Evolutionary conservation across 164 flowering plant genomes (phyloP).

Genomic region (Malania oleifera): DNA sequence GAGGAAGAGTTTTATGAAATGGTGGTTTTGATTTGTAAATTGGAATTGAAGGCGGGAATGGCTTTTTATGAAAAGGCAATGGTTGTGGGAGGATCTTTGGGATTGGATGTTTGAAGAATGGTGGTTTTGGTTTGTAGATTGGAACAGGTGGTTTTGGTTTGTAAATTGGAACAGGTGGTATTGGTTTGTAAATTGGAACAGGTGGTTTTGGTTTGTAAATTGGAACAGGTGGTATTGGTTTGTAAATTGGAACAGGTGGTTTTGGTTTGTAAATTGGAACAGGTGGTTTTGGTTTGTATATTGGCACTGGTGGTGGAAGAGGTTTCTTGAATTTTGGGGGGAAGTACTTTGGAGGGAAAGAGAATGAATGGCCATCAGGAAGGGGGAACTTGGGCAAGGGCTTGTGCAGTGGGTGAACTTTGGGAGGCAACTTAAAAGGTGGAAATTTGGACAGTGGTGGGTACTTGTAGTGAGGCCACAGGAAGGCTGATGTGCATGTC

Average conservation of each 20-base stretch:
- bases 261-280: slow-evolving; percentile 3
- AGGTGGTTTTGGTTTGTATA: slow-evolving; percentile 5
- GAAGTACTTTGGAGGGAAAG: slow-evolving; percentile 1
- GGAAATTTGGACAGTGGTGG: slow-evolving; percentile 31
- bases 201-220: slow-evolving; percentile 4
- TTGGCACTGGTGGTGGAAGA: slow-evolving; percentile 26
- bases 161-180: too few relatives aligned
- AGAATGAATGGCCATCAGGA: slow-evolving; percentile 11
- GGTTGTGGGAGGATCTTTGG: too few relatives aligned
- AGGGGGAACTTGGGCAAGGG: slow-evolving; percentile 4
- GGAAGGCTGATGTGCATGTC: slow-evolving; percentile 57
- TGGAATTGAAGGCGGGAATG: not conserved
- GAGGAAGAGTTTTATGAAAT: not conserved
- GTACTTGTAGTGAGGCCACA: slow-evolving; percentile 49
- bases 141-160: too few relatives aligned
- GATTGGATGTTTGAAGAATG: too few relatives aligned
- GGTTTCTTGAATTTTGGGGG: slow-evolving; percentile 12
- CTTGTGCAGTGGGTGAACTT: slow-evolving; percentile 12
- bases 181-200: too few relatives aligned
- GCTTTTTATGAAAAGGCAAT: too few relatives aligned
- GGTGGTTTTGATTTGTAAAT: slow-evolving; percentile 13
- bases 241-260: slow-evolving; percentile 12
- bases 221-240: slow-evolving; percentile 20
- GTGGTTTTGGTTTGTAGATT: too few relatives aligned
- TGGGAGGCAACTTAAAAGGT: not conserved